Evolutionary conservation across 2,329 filamentous ascomycete species (phyloP), one percentile per base, ranked within the genome.

Genomic region (Gaeumannomyces tritici): DNA sequence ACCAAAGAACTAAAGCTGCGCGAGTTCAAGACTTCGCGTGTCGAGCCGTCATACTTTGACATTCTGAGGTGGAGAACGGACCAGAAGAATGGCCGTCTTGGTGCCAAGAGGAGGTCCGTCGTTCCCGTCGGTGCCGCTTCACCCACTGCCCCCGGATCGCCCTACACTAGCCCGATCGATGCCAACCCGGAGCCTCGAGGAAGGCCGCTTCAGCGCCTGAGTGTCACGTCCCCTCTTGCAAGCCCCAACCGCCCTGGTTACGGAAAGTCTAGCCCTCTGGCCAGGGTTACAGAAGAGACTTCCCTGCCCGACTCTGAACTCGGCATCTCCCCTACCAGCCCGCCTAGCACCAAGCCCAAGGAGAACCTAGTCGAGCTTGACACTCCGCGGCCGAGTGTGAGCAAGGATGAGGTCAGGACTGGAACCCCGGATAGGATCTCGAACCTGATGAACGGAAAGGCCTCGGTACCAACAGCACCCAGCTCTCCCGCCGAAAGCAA

Each of bases 61-160:
- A 96, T 99, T 71, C 79, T 99, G 69, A 85, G 95, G 68, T 98
- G 95, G 92, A 88, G 95, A 72, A 88, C 89, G 77, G 95, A 99
- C 73, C 93, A 98, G 74, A 98, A 96, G 78, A 89, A 95, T 73
- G 93, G 93, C 59, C 83, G 95, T 64, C 79, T 82, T 42, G 54
- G 29, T 21, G 75, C 74, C 61, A 83, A 83, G 73, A 80, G 85
- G 64, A 82, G 75, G 66, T 87, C 85, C 1, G 76, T 76, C 67
- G 76, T 72, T 2, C 75, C 78, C 3, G 67, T 69, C 21, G 71
- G 72, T 67, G 67, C 73, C 47, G 73, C 72, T 29, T 83, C 81
- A 13, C 79, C 79, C 15, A 75, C 76, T 63, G 59, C 21, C 29
- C 28, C 59, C 13, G 79, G 75, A 64, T 86, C 83, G 3, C 85